Conservation (phyloP, 768 basidiomycete species). For the Candolleomyces eurysporus region DNA sequence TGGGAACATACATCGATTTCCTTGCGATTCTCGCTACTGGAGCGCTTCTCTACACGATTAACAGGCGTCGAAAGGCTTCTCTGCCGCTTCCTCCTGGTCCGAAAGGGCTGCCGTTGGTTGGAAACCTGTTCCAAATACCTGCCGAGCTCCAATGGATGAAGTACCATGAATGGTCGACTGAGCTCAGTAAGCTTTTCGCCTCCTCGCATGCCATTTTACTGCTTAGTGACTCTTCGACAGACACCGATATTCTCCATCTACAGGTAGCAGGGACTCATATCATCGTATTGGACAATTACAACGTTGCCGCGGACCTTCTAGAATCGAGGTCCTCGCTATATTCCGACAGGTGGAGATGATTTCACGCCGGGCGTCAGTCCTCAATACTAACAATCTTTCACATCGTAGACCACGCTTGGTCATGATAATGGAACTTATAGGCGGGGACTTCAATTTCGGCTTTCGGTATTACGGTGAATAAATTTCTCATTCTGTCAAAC, state of each 20-base stretch:
- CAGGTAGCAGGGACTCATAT: conserved; percentile 20
- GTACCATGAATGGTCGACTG: conserved; percentile 38
- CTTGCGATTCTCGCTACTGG: too few species aligned
- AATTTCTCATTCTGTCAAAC: neutral
- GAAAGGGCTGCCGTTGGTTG: conserved; percentile 34
- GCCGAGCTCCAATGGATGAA: conserved; percentile 31
- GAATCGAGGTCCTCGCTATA: conserved; percentile 40
- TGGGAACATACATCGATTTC: too few species aligned
- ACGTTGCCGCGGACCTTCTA: conserved; percentile 35
- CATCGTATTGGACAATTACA: conserved; percentile 28
- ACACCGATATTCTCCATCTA: conserved; percentile 25
- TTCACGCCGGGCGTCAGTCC: neutral
- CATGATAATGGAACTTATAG: conserved; percentile 21
- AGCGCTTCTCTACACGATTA: too few species aligned
- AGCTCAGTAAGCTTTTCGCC: conserved; percentile 27
- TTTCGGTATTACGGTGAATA: conserved; percentile 29
- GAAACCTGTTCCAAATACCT: conserved; percentile 40
- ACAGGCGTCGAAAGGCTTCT: neutral
- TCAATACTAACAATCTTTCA: neutral
- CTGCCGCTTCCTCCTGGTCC: conserved; percentile 41
- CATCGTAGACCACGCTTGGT: conserved; percentile 13
- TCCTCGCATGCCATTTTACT: neutral
- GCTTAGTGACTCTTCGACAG: conserved; percentile 6
- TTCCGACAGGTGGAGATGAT: conserved; percentile 17
- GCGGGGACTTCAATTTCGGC: conserved; percentile 25